Evolutionary conservation across 177 flowering plant genomes (phyloP), one percentile per base, ranked within the genome.

Genomic region (Vitis hybrid): DNA sequence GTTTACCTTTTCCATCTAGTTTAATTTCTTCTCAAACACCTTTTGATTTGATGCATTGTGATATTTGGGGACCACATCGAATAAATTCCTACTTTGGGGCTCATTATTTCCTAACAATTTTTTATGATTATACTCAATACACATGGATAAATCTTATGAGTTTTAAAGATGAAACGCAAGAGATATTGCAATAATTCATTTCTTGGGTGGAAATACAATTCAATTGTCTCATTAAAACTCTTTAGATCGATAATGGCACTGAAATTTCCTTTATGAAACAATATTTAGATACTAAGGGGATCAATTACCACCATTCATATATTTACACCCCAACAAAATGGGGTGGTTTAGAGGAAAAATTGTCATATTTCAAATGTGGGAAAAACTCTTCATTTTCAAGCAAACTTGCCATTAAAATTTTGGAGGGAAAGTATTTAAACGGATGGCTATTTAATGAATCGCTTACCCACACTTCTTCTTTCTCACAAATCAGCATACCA

Each of bases 31-130:
- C 64, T 10, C 1, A 0, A 11, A 10, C 0, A 12, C 5, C 54
- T 51, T 77, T 78, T 75, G 74, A 78, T 18, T 62, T 76, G 5
- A 40, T 76, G 6, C 78, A 81, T 54, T 56, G 56, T 65, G 80
- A 76, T 51, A 63, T 74, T 16, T 78, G 75, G 65, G 74, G 75
- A 1, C 58, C 71, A 4, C 65, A 64, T 56, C 9, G 19, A 3
- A 48, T 30, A 4, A 14, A 48, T 1, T 50, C 72, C 2, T 4
- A 18, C 61, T 21, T 24, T 24, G 78, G 80, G 2, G 64, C 60
- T 0, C 30, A 30, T 18, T 72, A 75, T 72, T 69, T 81, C 52
- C 16, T 78, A 1, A 72, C 79, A 3, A 67, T 78, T 54, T 69
- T 78, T 1, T 78, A 80, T 72, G 77, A 76, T 63, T 73, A 9